Evolutionary conservation across 163 green algal genomes (phyloP), one percentile per base, ranked within the genome.

Genomic region (Chlorella variabilis): DNA sequence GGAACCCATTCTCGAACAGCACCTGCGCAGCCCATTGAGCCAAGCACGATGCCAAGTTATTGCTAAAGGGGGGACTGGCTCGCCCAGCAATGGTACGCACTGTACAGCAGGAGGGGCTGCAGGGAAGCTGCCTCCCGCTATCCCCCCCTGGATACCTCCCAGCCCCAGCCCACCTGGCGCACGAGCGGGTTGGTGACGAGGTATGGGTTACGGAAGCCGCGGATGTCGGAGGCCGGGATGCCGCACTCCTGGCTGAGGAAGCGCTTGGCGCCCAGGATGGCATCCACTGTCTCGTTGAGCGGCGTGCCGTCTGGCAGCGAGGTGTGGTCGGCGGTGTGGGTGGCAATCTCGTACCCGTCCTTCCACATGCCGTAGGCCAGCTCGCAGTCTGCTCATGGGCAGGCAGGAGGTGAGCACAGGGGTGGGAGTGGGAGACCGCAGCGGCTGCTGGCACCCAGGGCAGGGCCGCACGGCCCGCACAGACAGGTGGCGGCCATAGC

Each of bases 101-200:
- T n/a, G n/a, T n/a, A n/a, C n/a, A n/a, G n/a, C n/a, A n/a, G n/a
- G n/a, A n/a, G n/a, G n/a, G n/a, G n/a, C n/a, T n/a, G n/a, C n/a
- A n/a, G n/a, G n/a, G n/a, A n/a, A n/a, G n/a, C n/a, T n/a, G n/a
- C n/a, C n/a, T n/a, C n/a, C n/a, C n/a, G n/a, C n/a, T n/a, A n/a
- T n/a, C n/a, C n/a, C n/a, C n/a, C n/a, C n/a, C n/a, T n/a, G n/a
- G n/a, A n/a, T n/a, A n/a, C n/a, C n/a, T n/a, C n/a, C n/a, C n/a
- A n/a, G n/a, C n/a, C n/a, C n/a, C n/a, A n/a, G 45, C 71, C 4
- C 51, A 67, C 71, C 54, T 70, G 59, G 1, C 73, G 73, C 27
- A 80, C 73, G 2, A 59, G 15, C 1, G 82, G 82, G 51, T 86
- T 86, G 18, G 78, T 78, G n/a, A 80, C 38, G 2, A 86, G 39